Evolutionary conservation across 495 filamentous ascomycete genomes (phyloP), one percentile per base, ranked within the genome.

Genomic region (Neurospora tetrasperma): DNA sequence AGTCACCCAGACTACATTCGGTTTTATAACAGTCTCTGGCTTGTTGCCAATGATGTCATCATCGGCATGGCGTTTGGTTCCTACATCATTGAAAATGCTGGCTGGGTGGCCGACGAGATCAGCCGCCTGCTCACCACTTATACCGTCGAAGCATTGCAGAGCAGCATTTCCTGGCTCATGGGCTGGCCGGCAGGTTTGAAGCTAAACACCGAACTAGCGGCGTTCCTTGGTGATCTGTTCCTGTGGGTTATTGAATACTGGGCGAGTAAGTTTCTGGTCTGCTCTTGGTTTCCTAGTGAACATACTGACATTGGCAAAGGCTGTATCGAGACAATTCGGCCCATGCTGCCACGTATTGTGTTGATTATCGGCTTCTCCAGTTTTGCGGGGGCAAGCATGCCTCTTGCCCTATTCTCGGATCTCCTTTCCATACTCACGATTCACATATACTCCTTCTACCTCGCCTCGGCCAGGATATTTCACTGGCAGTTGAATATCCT

Each of bases 211-310:
- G 96, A 99, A 79, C 87, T 99, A 41, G 96, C 94, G 3, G 86
- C 88, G 31, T 99, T 99, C 75, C 88, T 99, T 2, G 96, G 96
- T 74, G 94, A 97, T 75, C 82, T 99, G 12, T 98, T 98, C 78
- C 81, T 98, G 1, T 98, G 96, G 96, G 96, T 99, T 43, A 98
- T 99, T 74, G 93, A 97, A 74, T 94, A 97, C 77, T 99, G 96
- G 96, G 91, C 91, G 70, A 90, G 90, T 92, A 83, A 73, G 86
- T 82, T 54, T 77, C 81, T 72, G 83, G 42, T 27, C 68, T n/a
- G 42, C 69, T 27, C 31, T 8, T 23, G 38, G 9, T 42, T 27
- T 38, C 40, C 10, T 12, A 7, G 4, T 38, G 6, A 23, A 12
- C 11, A 70, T 40, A 41, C 73, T 75, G 71, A 73, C 70, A 6